Conservation (phyloP, 2,329 filamentous ascomycete species). For the Onygenales sp. region DNA sequence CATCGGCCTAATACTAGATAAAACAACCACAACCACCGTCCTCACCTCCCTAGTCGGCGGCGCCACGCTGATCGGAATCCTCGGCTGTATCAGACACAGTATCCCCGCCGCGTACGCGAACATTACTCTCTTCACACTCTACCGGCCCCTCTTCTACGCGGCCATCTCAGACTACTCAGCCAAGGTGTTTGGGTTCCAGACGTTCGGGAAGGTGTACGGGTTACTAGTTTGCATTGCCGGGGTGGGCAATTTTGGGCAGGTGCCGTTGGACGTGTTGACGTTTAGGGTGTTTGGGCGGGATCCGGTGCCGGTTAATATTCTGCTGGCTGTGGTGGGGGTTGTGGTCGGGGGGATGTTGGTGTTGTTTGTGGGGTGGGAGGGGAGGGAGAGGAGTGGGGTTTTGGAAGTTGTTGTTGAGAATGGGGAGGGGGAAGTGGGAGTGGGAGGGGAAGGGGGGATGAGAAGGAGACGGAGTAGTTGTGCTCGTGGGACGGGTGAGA, state of each 20-base stretch:
- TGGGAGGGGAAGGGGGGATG: slow-evolving; percentile 1
- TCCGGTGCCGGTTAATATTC: slow-evolving; percentile 67
- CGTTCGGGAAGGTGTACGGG: slow-evolving; percentile 86
- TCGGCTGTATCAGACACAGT: slow-evolving; percentile 62
- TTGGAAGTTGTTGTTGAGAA: slow-evolving; percentile 2
- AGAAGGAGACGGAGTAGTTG: background rate
- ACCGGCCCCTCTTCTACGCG: slow-evolving; percentile 85
- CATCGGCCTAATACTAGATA: slow-evolving; percentile 71
- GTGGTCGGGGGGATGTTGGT: slow-evolving; percentile 58
- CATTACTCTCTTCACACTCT: slow-evolving; percentile 71
- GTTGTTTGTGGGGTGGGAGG: slow-evolving; percentile 49
- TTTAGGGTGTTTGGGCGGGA: slow-evolving; percentile 62
- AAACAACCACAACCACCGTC: slow-evolving; percentile 61
- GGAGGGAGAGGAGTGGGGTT: slow-evolving; percentile 9
- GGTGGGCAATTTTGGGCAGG: slow-evolving; percentile 73
- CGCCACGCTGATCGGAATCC: slow-evolving; percentile 64
- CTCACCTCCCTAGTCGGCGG: slow-evolving; percentile 60
- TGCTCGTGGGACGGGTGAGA: background rate
- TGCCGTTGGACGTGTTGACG: slow-evolving; percentile 67
- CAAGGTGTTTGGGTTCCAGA: slow-evolving; percentile 87
- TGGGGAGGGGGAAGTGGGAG: slow-evolving; percentile 7
- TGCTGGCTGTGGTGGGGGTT: slow-evolving; percentile 54
- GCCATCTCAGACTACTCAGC: slow-evolving; percentile 81
- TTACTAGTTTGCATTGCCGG: slow-evolving; percentile 80
- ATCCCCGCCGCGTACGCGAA: slow-evolving; percentile 65